Conservation (phyloP, 2,329 filamentous ascomycete genomes). For the Aspergillus neotritici region DNA sequence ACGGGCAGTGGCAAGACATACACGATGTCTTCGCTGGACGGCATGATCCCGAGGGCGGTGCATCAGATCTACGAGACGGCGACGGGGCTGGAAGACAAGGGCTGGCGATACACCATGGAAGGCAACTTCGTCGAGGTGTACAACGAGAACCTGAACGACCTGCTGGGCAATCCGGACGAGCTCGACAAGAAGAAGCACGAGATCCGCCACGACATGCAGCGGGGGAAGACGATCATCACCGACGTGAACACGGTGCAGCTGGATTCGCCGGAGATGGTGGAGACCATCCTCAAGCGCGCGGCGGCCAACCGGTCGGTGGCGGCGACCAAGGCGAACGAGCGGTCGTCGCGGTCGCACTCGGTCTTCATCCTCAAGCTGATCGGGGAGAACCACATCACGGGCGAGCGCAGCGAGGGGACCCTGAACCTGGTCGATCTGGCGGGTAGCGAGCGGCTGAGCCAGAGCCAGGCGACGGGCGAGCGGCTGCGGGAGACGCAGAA, state of each 20-base stretch:
- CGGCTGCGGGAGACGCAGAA: conserved; percentile 90
- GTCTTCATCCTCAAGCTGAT: conserved; percentile 80
- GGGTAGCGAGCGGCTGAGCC: conserved; percentile 83
- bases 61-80: conserved; percentile 91
- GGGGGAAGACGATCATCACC: conserved; percentile 74
- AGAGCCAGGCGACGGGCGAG: conserved; percentile 79
- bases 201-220: conserved; percentile 77
- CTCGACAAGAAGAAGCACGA: conserved; percentile 79
- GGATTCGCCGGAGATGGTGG: conserved; percentile 72
- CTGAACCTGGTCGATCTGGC: conserved; percentile 94
- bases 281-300: conserved; percentile 72
- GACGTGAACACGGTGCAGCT: conserved; percentile 73
- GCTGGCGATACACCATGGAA: conserved; percentile 91
- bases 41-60: conserved; percentile 92
- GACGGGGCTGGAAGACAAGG: conserved; percentile 75
- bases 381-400: conserved; percentile 65
- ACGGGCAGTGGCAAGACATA: conserved; percentile 95
- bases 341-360: conserved; percentile 88
- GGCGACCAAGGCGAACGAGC: conserved; percentile 94
- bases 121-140: conserved; percentile 97
- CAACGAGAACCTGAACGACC: conserved; percentile 92
- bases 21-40: conserved; percentile 86
- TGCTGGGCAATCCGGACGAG: conserved; percentile 67
- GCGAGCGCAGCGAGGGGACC: conserved; percentile 82
- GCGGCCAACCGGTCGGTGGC: conserved; percentile 85